phyloP scores from a whole-genome alignment of 768 basidiomycete genomes.

The Arthromyces matolae region DNA sequence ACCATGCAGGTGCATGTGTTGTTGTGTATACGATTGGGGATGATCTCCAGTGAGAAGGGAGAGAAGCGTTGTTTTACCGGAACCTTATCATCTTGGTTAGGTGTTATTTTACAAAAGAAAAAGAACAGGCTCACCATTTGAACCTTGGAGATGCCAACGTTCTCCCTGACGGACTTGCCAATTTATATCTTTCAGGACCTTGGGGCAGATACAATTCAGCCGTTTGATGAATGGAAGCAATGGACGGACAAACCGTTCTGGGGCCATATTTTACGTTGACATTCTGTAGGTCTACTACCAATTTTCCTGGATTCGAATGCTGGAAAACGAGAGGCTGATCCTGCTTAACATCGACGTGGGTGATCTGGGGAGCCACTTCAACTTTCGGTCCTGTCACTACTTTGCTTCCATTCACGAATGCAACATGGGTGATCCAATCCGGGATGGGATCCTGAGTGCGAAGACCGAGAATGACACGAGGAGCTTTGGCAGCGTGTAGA shows the following conservation, averaged over 20 bases:
- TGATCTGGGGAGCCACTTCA: slow-evolving; percentile 30
- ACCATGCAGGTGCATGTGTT: slow-evolving; percentile 36
- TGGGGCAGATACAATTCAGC: background rate
- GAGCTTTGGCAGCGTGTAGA: slow-evolving; percentile 18
- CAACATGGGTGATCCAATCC: slow-evolving; percentile 69
- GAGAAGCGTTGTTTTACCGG: slow-evolving; percentile 92
- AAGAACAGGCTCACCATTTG: slow-evolving; percentile 60
- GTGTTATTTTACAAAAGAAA: background rate
- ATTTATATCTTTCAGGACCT: slow-evolving; percentile 74
- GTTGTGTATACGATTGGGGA: slow-evolving; percentile 87
- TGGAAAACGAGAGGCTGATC: background rate
- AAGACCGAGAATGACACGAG: slow-evolving; percentile 36
- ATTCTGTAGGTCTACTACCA: slow-evolving; percentile 57
- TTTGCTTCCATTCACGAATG: slow-evolving; percentile 43
- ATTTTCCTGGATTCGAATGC: slow-evolving; percentile 5
- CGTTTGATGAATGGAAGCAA: background rate
- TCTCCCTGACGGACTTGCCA: slow-evolving; percentile 85
- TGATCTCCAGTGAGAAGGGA: slow-evolving; percentile 91
- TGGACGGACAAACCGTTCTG: slow-evolving; percentile 42
- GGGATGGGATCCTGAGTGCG: slow-evolving; percentile 71
- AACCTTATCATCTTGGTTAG: slow-evolving; percentile 55
- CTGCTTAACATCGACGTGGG: background rate
- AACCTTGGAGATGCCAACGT: slow-evolving; percentile 86
- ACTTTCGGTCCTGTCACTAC: slow-evolving; percentile 51
- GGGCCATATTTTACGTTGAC: slow-evolving; percentile 71